Percentiles rank a stretch among this genome's conserved stretches.
These are phyloP conservation scores for Ceratobasidium papillatum DNA, from an alignment of 1,284 basidiomycete genomes.

Conservation along the genomic window DNA sequence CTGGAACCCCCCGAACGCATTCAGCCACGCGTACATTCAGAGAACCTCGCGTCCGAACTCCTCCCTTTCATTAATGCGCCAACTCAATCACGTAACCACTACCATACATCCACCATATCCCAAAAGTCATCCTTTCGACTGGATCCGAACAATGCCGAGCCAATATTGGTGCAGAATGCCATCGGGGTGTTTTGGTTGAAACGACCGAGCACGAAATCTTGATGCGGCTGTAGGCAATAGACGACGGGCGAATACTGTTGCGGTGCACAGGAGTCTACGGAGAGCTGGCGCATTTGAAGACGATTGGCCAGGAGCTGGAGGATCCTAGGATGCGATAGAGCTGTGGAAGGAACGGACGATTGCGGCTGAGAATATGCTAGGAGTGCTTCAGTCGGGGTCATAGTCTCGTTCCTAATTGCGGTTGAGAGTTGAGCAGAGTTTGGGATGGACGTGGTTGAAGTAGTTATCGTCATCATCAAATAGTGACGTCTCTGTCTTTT, in stretches of 20 bases:
- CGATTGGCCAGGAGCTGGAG: constrained; percentile 59
- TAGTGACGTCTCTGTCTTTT: too few relatives aligned
- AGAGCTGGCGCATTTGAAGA: constrained; percentile 79
- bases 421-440: too few relatives aligned
- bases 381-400: neutral
- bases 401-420: too few relatives aligned
- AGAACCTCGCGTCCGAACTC: constrained; percentile 60
- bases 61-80: constrained; percentile 67
- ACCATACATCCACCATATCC: constrained; percentile 65
- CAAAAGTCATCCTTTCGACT: constrained; percentile 64
- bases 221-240: constrained; percentile 75
- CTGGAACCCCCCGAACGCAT: constrained; percentile 59
- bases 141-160: constrained; percentile 53
- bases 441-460: too few relatives aligned
- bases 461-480: too few relatives aligned
- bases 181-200: constrained; percentile 47
- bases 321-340: constrained; percentile 59
- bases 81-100: constrained; percentile 65
- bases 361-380: constrained; percentile 40
- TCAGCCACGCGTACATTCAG: constrained; percentile 58
- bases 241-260: constrained; percentile 81
- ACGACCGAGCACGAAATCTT: constrained; percentile 56
- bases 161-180: constrained; percentile 49
- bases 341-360: constrained; percentile 64
- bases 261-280: constrained; percentile 78